Percentiles rank a stretch among this genome's conserved stretches.
Conservation (phyloP, 345 rosid species). For the Excoecaria cochinchinensis region DNA sequence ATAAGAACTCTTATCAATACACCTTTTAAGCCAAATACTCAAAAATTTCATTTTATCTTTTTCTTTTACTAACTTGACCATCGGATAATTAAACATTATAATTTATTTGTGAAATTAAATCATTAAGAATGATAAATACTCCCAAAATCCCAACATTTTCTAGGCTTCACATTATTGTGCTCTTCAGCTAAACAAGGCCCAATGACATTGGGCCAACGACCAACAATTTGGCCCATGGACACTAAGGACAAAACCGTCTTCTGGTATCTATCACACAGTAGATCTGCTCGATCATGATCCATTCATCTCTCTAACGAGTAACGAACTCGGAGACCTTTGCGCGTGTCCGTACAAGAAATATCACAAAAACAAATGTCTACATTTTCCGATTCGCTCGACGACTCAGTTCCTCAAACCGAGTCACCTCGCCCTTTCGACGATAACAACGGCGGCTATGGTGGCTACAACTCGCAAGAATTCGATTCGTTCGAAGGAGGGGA, state of each 20-base stretch:
- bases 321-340: neutral
- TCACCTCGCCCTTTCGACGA: conserved; percentile 35
- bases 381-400: conserved; percentile 41
- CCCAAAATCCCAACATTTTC: too few species aligned
- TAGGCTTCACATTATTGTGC: too few species aligned
- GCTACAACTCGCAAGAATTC: conserved; percentile 30
- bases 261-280: neutral
- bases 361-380: conserved; percentile 35
- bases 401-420: conserved; percentile 31
- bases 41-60: too few species aligned
- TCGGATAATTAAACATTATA: too few species aligned
- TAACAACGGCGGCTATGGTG: conserved; percentile 24
- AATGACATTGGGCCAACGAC: neutral
- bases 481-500: conserved; percentile 24
- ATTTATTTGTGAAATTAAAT: too few species aligned
- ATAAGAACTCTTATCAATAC: too few species aligned
- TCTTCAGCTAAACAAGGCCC: too few species aligned
- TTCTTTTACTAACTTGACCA: too few species aligned
- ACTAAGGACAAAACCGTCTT: neutral
- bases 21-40: too few species aligned
- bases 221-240: neutral
- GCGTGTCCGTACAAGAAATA: conserved; percentile 18
- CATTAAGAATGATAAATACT: too few species aligned
- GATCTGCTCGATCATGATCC: neutral
- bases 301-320: neutral